Percentiles rank a stretch among this genome's conserved stretches.
These are phyloP conservation scores for Chlorencoelia australis DNA, from an alignment of 2,329 filamentous ascomycete species.

Conservation along the genomic window DNA sequence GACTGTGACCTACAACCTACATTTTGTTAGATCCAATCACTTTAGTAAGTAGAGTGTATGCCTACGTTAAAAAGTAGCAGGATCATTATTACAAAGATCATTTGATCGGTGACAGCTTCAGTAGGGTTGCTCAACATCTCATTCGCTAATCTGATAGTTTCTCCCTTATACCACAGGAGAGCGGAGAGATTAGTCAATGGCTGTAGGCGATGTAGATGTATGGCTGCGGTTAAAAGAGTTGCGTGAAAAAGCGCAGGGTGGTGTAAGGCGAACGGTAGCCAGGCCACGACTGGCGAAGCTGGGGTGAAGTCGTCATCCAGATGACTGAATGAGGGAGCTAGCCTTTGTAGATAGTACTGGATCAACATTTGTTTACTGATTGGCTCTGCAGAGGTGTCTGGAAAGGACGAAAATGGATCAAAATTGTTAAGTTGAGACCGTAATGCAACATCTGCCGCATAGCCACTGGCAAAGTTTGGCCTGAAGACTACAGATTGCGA, in stretches of 20 bases:
- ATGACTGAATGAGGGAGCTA: slow-evolving; percentile 13
- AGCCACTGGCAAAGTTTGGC: too few relatives aligned
- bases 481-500: too few relatives aligned
- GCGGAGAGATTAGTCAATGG: slow-evolving; percentile 8
- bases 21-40: not conserved
- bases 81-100: slow-evolving; percentile 16
- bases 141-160: slow-evolving; percentile 17
- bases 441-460: too few relatives aligned
- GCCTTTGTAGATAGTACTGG: slow-evolving; percentile 3
- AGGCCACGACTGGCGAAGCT: slow-evolving; percentile 7
- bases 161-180: slow-evolving; percentile 13
- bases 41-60: not conserved
- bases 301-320: slow-evolving; percentile 8
- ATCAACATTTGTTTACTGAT: not conserved
- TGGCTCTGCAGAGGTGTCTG: not conserved
- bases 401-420: not conserved
- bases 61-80: slow-evolving; percentile 17
- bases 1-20: slow-evolving; percentile 14
- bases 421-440: too few relatives aligned
- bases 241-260: slow-evolving; percentile 17
- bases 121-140: slow-evolving; percentile 9
- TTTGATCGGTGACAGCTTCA: slow-evolving; percentile 15
- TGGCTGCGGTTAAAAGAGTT: slow-evolving; percentile 14
- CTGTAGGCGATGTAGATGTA: slow-evolving; percentile 13
- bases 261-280: slow-evolving; percentile 11